Base-by-base conservation (phyloP, 2,329 filamentous ascomycete genomes). In the Nigrograna mackinnonii region DNA sequence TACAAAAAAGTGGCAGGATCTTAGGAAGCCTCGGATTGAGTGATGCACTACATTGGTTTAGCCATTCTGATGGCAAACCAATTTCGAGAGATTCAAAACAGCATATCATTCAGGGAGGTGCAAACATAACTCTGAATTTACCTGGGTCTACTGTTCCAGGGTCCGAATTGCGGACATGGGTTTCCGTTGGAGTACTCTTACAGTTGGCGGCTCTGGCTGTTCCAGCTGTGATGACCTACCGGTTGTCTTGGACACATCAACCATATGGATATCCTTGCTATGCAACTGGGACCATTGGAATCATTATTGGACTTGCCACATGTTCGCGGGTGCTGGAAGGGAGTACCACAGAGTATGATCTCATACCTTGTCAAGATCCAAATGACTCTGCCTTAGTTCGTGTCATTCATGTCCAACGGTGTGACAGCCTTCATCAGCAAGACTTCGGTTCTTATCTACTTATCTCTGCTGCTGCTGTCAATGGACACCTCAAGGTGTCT, bases 111-210 rank as follows among this genome's bases (percentile, higher is more conserved):
- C 11, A 28, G 11, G 24, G 22, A 21, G 22, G 35, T 20, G 26
- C 41, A 9, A 44, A 44, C 17, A 33, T 44, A 18, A 21, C 35
- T n/a, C 41, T 44, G n/a, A 44, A 43, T 22, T 13, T 44, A 5
- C 19, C 26, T 18, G 14, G 31, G 11, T 11, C 41, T 17, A 44
- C 22, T 2, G 11, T 36, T 4, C 22, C 6, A 9, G n/a, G 9
- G 17, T 5, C 13, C 9, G 41, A 44, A 16, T 24, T 44, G 13
- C 28, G 41, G 36, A 12, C 11, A 18, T 39, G 14, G 24, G 35
- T 30, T 6, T 20, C 18, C 9, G 6, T 44, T 13, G 41, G 41
- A 4, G 12, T 26, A 12, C 13, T 39, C 5, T 18, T 39, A 6
- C 41, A 44, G 31, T 28, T 30, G 2, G 20, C 17, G 13, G 41